Base-by-base conservation (phyloP, 1,284 basidiomycete species). In the Paramarasmius palmivorus region DNA sequence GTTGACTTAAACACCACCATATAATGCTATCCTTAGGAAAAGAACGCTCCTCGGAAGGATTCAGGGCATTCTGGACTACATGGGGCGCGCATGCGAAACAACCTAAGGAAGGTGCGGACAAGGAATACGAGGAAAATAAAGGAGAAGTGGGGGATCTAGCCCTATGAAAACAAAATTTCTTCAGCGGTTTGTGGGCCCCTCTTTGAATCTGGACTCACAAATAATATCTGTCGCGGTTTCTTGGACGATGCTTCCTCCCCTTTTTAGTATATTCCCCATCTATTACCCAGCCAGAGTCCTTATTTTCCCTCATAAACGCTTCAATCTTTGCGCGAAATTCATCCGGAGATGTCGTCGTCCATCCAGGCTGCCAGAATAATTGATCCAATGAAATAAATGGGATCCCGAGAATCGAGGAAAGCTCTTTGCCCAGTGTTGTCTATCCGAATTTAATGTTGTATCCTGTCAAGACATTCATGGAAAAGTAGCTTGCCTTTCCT, bases 121-220 rank as follows among this genome's bases (percentile, higher is more conserved):
- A 77, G n/a, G 58, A n/a, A 86, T 59, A 14, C 84, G 78, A 38
- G 83, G 80, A 54, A 87, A 75, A 67, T 84, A 86, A n/a, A 79
- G 65, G 8, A 67, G 22, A 40, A 87, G 69, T 10, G 86, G 86
- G 10, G 83, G 83, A 60, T 86, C 83, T 19, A 87, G 70, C 86
- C 84, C 84, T 87, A 54, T 44, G 32, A n/a, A 20, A 50, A 49
- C 14, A 7, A 46, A 47, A 22, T 41, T 17, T 40, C 22, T 41
- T 9, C 54, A 20, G 45, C 12, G 39, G 15, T 37, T 45, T 10
- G 7, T 20, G 32, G 41, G n/a, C 14, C 35, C 42, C 4, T 19
- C 29, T 2, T 37, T 22, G 35, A 48, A 26, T 37, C 35, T 12
- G 25, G 17, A 70, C 79, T 58, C 59, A 87, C 85, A 86, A 25